Evolutionary conservation across 208 protist genomes (phyloP), one percentile per base, ranked within the genome.

Genomic region (Vickermania spadyakhi): DNA sequence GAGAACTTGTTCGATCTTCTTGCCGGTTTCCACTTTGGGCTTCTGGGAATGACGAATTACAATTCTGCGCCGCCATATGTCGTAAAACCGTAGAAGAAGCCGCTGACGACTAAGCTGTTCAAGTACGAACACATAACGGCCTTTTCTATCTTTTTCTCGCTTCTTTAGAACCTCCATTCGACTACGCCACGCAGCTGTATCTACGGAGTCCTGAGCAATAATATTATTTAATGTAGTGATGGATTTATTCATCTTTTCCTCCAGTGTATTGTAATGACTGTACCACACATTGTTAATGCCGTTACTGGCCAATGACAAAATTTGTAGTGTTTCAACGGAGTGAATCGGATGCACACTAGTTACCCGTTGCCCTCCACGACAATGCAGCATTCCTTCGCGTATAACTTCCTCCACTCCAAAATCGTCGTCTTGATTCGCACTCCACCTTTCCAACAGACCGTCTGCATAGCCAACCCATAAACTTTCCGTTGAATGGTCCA

Each of bases 281-380:
- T 85, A 90, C 87, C 90, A 96, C 2, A 93, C 74, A 57, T 86
- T 92, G 70, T 93, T 96, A 3, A 89, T 67, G 18, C 85, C 85
- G 65, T 91, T 91, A 70, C 82, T 93, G 18, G 85, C 85, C 4
- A 96, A 60, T 7, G 81, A 79, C 7, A 92, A 67, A 36, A 93
- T 76, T 64, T 90, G 77, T 63, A 93, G 71, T 30, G 84, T 89
- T 56, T 92, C 83, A 31, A 85, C 75, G 7, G 77, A 72, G 21
- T 70, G 62, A 4, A 92, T 52, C 13, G 72, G 72, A 31, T 81
- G 66, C 2, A 91, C 51, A 0, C 68, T 51, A 1, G 74, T 28
- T 31, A 89, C 70, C 2, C 36, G 36, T 45, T 45, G 36, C 18
- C 36, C 36, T 18, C 11, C 11, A 7, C 18, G 36, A 7, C 25